These are phyloP conservation scores for Anisodus tanguticus DNA, from an alignment of 257 asterid species.

Conservation along the genomic window DNA sequence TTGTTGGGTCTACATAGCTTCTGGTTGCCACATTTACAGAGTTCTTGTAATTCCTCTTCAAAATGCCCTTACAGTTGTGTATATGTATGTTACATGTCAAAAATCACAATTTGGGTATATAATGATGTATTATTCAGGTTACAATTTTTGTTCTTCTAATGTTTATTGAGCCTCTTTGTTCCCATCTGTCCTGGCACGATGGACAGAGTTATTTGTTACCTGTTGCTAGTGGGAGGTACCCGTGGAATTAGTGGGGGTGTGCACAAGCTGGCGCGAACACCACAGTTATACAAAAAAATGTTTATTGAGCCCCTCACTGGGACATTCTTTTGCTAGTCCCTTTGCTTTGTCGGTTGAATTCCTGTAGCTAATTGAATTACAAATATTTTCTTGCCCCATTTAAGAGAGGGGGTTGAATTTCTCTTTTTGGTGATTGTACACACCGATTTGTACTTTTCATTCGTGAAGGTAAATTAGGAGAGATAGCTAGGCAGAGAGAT, in stretches of 20 bases:
- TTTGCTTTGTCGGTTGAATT: background rate
- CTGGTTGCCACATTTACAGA: conserved; percentile 68
- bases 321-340: background rate
- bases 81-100: background rate
- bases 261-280: no score
- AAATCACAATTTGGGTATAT: background rate
- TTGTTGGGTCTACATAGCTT: conserved; percentile 87
- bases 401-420: background rate
- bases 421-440: background rate
- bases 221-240: no score
- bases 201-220: no score
- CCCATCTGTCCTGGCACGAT: no score
- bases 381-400: background rate
- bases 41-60: conserved; percentile 49
- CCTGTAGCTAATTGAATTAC: background rate
- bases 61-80: background rate
- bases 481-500: background rate
- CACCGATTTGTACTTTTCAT: background rate
- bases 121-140: background rate
- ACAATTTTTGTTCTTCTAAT: background rate
- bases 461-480: background rate
- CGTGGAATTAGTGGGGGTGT: no score
- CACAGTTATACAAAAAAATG: no score
- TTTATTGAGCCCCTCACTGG: background rate
- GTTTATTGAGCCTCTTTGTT: background rate